phyloP scores from a whole-genome alignment of 2,329 filamentous ascomycete genomes.

The Ilyonectria destructans region DNA sequence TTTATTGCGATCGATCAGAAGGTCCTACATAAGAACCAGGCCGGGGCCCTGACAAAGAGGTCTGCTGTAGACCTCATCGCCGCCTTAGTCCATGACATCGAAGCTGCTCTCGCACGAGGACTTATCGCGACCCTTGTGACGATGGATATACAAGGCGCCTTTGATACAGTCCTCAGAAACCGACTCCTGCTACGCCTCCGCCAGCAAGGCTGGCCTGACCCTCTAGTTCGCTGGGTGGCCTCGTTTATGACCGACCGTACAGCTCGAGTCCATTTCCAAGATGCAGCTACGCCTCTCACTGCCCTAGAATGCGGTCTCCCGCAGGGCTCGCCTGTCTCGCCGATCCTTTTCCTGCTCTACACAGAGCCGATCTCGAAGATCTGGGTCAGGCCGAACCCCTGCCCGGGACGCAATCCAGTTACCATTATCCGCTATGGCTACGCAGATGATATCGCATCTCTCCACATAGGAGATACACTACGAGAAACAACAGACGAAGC shows the following conservation, averaged over 20 bases:
- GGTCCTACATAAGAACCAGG: constrained; percentile 40
- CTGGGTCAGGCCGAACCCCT: neutral
- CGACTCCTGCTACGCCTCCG: constrained; percentile 33
- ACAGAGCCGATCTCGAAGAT: neutral
- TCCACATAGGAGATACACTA: neutral
- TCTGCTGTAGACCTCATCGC: constrained; percentile 24
- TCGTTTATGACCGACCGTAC: constrained; percentile 32
- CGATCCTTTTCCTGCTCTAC: neutral
- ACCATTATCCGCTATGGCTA: neutral
- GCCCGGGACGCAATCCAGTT: neutral
- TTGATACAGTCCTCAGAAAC: constrained; percentile 39
- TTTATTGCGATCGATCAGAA: constrained; percentile 37
- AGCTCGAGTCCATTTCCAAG: constrained; percentile 20
- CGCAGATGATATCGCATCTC: neutral
- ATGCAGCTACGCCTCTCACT: constrained; percentile 15
- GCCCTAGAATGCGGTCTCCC: constrained; percentile 25
- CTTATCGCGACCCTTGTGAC: constrained; percentile 34
- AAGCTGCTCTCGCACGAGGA: constrained; percentile 32
- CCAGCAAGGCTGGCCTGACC: constrained; percentile 35
- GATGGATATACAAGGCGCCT: constrained; percentile 39
- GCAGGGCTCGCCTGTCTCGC: neutral
- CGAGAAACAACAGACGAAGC: neutral
- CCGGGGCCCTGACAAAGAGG: constrained; percentile 44
- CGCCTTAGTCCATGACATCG: constrained; percentile 38
- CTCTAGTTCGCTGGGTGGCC: constrained; percentile 27